Conservation (phyloP, 2,329 filamentous ascomycete genomes). For the Volutella citrinella region DNA sequence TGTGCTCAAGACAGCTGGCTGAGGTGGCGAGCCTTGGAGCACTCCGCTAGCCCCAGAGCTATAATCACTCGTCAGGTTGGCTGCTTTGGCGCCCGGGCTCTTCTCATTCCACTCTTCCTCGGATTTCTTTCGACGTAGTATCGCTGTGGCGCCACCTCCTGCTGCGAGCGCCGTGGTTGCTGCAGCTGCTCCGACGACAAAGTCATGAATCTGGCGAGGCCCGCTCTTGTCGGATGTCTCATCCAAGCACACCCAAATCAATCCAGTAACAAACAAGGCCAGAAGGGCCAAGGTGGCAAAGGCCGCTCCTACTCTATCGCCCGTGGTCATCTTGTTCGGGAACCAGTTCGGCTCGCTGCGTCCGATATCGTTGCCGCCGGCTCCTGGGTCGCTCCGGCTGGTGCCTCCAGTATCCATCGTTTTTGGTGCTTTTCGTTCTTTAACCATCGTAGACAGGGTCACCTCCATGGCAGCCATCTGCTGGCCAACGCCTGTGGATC, state of each 20-base stretch:
- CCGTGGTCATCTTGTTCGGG: slow-evolving; percentile 41
- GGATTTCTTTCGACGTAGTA: slow-evolving; percentile 16
- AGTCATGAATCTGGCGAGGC: slow-evolving; percentile 29
- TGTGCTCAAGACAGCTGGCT: slow-evolving; percentile 11
- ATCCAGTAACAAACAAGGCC: slow-evolving; percentile 50
- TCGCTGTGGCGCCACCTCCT: slow-evolving; percentile 19
- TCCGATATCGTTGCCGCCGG: slow-evolving; percentile 45
- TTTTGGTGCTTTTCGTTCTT: slow-evolving; percentile 38
- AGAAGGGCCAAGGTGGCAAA: slow-evolving; percentile 60
- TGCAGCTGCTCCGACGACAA: slow-evolving; percentile 17
- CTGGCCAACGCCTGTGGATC: slow-evolving; percentile 61
- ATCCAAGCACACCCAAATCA: slow-evolving; percentile 47
- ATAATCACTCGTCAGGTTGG: slow-evolving; percentile 13
- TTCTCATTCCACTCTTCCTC: slow-evolving; percentile 22
- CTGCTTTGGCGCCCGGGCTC: slow-evolving; percentile 2
- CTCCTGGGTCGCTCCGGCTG: slow-evolving; percentile 44
- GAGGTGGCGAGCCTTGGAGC: slow-evolving; percentile 11
- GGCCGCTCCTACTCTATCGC: slow-evolving; percentile 66
- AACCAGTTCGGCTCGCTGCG: slow-evolving; percentile 28
- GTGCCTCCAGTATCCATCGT: slow-evolving; percentile 57
- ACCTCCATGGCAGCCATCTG: slow-evolving; percentile 69
- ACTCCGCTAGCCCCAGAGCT: slow-evolving; percentile 20
- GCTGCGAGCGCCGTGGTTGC: slow-evolving; percentile 19
- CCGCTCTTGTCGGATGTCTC: slow-evolving; percentile 38
- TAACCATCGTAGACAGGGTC: slow-evolving; percentile 59